phyloP scores from a whole-genome alignment of 225 moss, liverwort and hornwort species.

The Neckera pumila region DNA sequence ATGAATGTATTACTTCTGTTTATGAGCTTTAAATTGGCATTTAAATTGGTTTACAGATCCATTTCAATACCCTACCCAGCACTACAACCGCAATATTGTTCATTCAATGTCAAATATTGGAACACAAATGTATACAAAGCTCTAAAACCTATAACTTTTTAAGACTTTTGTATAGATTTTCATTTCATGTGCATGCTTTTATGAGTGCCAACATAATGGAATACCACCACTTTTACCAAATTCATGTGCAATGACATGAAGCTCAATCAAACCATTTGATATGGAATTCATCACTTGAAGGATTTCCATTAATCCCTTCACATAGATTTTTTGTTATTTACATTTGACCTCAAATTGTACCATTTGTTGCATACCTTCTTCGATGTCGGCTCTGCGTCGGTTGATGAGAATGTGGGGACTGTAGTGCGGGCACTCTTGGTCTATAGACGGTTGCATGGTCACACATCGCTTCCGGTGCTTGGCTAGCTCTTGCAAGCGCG shows the following conservation, averaged over 20 bases:
- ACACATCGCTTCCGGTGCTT: background rate
- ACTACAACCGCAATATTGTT: rapidly evolving
- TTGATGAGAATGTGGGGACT: background rate
- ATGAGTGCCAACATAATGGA: background rate
- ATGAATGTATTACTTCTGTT: background rate
- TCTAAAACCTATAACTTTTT: background rate
- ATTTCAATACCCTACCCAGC: rapidly evolving
- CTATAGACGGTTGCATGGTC: background rate
- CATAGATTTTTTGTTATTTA: background rate
- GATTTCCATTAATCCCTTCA: background rate
- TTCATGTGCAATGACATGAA: background rate
- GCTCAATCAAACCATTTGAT: background rate
- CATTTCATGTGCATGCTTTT: rapidly evolving
- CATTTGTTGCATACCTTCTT: background rate
- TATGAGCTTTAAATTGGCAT: background rate
- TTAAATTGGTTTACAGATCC: rapidly evolving
- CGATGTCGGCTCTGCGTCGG: background rate
- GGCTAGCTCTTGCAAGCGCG: background rate
- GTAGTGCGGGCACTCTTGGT: background rate
- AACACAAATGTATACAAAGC: background rate
- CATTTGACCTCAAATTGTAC: background rate
- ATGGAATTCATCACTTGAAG: background rate
- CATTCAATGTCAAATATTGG: background rate
- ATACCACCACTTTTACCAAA: background rate
- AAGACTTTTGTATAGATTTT: background rate